These are phyloP conservation scores for Aphanomyces stellatus DNA, from an alignment of 352 stramenopile genomes.

Conservation along the genomic window DNA sequence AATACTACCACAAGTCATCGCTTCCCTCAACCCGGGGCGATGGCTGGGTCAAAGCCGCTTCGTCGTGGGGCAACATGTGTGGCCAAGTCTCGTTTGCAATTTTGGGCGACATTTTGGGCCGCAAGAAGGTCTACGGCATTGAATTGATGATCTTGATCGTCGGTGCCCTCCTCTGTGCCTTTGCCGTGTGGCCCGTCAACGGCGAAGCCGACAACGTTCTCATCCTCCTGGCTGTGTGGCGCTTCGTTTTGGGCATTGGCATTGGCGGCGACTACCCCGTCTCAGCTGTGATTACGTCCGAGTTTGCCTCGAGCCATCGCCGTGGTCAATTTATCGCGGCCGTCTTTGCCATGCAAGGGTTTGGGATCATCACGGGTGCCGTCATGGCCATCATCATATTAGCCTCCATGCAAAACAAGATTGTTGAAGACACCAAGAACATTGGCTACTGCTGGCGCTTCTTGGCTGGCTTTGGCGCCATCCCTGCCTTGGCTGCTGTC, in stretches of 20 bases:
- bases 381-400: constrained; percentile 32
- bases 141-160: constrained; percentile 38
- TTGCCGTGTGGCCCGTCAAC: constrained; percentile 34
- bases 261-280: constrained; percentile 47
- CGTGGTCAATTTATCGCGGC: constrained; percentile 39
- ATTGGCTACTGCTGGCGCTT: constrained; percentile 41
- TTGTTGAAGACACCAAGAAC: constrained; percentile 30
- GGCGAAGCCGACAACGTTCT: constrained; percentile 36
- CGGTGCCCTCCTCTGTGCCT: constrained; percentile 29
- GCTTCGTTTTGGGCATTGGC: constrained; percentile 43
- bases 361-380: constrained; percentile 34
- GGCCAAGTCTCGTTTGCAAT: constrained; percentile 43
- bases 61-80: constrained; percentile 34
- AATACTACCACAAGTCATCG: constrained; percentile 37
- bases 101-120: constrained; percentile 36
- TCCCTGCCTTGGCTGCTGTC: constrained; percentile 32
- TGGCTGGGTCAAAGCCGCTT: constrained; percentile 37
- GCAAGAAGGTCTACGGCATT: constrained; percentile 40
- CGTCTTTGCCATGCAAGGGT: constrained; percentile 48
- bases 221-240: constrained; percentile 42
- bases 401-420: constrained; percentile 24
- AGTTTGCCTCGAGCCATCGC: constrained; percentile 35
- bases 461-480: constrained; percentile 33
- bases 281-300: constrained; percentile 41
- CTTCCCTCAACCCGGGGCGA: constrained; percentile 25